Conservation (phyloP, 1,284 basidiomycete genomes). For the Crucibulum cyathiforme region DNA sequence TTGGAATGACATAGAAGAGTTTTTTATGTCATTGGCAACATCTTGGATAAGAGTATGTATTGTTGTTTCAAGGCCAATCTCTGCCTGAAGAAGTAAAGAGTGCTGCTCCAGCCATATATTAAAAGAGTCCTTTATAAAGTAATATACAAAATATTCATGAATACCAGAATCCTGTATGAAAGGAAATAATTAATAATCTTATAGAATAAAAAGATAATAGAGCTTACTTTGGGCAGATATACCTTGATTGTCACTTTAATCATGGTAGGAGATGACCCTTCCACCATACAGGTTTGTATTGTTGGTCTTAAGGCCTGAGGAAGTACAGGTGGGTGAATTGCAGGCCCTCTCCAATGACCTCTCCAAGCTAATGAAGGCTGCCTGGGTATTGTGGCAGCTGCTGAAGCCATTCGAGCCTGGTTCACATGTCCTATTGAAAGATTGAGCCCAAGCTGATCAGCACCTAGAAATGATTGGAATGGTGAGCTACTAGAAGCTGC, state of each 20-base stretch:
- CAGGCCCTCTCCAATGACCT: background rate
- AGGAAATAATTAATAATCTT: background rate
- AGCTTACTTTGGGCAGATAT: background rate
- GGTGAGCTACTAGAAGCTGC: background rate
- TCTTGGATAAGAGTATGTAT: background rate
- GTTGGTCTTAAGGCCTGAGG: background rate
- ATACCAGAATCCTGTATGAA: background rate
- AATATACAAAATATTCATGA: background rate
- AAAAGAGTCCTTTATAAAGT: background rate
- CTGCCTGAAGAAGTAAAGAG: background rate
- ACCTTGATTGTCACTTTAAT: background rate
- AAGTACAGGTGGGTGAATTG: background rate
- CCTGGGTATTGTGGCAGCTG: background rate
- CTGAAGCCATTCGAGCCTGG: background rate
- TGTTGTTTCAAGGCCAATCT: background rate
- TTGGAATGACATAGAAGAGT: background rate
- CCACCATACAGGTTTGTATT: background rate
- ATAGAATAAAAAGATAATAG: background rate
- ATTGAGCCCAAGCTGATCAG: background rate
- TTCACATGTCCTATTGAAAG: background rate
- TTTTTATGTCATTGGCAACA: background rate
- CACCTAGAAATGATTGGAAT: background rate
- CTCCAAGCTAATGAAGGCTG: background rate
- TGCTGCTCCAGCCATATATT: background rate
- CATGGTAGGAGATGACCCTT: background rate